Percentiles rank a stretch among this genome's conserved stretches.
Evolutionary conservation across 306 rosid species (phyloP).

Genomic region (Fragaria vesca): DNA sequence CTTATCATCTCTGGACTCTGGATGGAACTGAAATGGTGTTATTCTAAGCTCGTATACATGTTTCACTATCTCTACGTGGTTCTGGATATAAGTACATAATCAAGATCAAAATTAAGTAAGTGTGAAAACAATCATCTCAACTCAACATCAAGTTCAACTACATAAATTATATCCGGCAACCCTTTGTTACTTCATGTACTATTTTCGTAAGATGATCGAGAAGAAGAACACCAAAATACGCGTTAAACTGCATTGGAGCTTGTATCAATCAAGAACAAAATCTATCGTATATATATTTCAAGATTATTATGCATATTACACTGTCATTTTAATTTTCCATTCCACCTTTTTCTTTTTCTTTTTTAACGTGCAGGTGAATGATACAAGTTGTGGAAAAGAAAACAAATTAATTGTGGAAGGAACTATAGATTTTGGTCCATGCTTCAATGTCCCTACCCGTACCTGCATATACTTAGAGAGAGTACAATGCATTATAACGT

Average conservation of each 20-base stretch:
- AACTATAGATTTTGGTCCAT: constrained; percentile 14
- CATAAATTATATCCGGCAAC: too few relatives aligned
- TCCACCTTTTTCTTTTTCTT: too few relatives aligned
- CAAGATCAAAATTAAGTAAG: too few relatives aligned
- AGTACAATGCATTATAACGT: constrained; percentile 10
- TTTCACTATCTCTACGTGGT: neutral
- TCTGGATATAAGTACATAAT: neutral
- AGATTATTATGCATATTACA: neutral
- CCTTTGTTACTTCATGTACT: too few relatives aligned
- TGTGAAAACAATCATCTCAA: too few relatives aligned
- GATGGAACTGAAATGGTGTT: neutral
- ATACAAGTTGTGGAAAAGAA: neutral
- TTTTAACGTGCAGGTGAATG: neutral
- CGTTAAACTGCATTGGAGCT: neutral
- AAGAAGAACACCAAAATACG: too few relatives aligned
- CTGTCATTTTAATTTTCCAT: neutral
- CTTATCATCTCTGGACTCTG: neutral
- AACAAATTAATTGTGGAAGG: neutral
- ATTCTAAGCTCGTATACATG: neutral
- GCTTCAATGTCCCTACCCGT: neutral
- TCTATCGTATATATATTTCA: neutral
- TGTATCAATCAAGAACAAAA: neutral
- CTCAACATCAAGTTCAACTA: too few relatives aligned
- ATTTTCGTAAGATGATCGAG: too few relatives aligned
- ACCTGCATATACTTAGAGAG: neutral